These are phyloP conservation scores for Austroboletus novae-zelandiae DNA, from an alignment of 1,284 basidiomycete species.

Conservation along the genomic window DNA sequence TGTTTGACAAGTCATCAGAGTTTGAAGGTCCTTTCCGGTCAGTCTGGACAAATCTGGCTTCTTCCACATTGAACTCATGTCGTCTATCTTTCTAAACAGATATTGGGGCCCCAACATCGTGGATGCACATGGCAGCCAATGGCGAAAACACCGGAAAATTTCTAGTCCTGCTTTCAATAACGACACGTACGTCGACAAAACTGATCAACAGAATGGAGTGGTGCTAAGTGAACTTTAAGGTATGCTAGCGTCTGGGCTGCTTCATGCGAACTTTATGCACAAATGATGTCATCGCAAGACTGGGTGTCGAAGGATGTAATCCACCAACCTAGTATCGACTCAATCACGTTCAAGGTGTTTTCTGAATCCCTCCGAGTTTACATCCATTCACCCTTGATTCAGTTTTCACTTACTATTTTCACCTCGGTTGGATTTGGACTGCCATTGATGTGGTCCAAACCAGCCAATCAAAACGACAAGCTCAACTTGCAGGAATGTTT, in stretches of 20 bases:
- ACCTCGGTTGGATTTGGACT: slow-evolving; percentile 52
- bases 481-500: slow-evolving; percentile 46
- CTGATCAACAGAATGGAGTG: too few relatives aligned
- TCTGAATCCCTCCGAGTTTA: too few relatives aligned
- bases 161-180: not conserved
- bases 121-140: not conserved
- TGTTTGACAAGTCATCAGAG: not conserved
- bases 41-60: not conserved
- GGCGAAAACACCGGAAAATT: not conserved
- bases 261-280: slow-evolving; percentile 28
- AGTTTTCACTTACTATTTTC: slow-evolving; percentile 50
- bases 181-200: not conserved
- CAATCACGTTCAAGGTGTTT: slow-evolving; percentile 43
- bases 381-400: not conserved
- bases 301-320: slow-evolving; percentile 39
- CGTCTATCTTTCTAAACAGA: not conserved
- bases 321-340: slow-evolving; percentile 39
- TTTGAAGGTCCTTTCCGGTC: not conserved
- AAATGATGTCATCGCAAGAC: slow-evolving; percentile 43
- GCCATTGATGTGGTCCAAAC: slow-evolving; percentile 41
- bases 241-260: slow-evolving; percentile 39
- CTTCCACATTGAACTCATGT: too few relatives aligned
- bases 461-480: slow-evolving; percentile 34
- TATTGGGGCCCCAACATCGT: not conserved
- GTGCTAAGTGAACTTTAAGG: not conserved